Evolutionary conservation across 2,329 filamentous ascomycete species (phyloP).

Genomic region (Metarhizium sp.): DNA sequence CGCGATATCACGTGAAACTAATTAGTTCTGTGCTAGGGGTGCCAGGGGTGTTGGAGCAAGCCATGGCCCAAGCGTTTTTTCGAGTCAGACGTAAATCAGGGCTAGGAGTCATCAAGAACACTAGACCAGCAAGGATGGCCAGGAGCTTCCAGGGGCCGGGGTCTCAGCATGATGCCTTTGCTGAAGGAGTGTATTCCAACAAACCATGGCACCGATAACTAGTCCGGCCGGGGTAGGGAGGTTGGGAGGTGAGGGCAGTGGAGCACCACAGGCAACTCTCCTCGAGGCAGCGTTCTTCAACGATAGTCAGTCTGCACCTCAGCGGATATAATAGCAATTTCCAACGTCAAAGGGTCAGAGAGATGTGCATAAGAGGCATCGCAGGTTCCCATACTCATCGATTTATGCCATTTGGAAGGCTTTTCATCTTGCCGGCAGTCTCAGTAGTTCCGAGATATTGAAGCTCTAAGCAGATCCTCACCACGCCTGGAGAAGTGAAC

Average conservation of each 20-base stretch:
- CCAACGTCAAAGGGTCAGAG: neutral
- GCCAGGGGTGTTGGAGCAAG: neutral
- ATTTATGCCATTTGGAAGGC: neutral
- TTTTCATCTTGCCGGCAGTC: neutral
- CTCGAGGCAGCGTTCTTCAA: neutral
- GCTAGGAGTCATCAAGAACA: neutral
- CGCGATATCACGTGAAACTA: conserved; percentile 7
- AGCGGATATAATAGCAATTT: neutral
- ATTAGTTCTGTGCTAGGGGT: neutral
- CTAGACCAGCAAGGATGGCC: no score
- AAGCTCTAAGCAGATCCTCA: neutral
- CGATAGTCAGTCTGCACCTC: neutral
- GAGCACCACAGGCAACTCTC: neutral
- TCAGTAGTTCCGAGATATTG: neutral
- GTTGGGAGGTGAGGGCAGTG: neutral
- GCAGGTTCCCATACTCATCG: neutral
- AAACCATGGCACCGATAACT: no score
- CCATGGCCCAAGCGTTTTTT: neutral
- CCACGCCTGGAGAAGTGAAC: neutral
- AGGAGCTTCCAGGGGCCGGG: no score
- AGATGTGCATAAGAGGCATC: neutral
- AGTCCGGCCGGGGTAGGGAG: no score
- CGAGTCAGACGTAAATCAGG: neutral
- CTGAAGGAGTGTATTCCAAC: no score
- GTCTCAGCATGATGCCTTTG: no score